A percentile compares a stretch with the other conserved stretches of the same genome.
Evolutionary conservation across 108 stramenopile genomes (phyloP).

Genomic region (Discostella pseudostelligera): DNA sequence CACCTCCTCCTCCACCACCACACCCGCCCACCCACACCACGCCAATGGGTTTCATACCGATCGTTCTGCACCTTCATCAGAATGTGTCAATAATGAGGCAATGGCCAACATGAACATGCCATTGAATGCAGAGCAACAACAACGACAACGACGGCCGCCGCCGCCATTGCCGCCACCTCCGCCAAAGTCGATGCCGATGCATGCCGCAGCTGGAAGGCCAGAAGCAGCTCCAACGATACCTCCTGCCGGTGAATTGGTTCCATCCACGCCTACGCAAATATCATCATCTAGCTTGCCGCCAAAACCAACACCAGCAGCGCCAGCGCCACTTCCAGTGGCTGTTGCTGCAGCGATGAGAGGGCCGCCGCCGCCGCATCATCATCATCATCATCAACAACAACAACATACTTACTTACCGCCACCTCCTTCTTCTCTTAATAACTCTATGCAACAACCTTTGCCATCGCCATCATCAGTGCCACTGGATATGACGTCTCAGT

Average conservation of each 20-base stretch:
- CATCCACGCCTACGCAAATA: too few relatives aligned
- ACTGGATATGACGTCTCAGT: not conserved
- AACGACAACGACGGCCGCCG: constrained; percentile 4
- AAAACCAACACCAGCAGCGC: too few relatives aligned
- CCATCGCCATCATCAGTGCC: not conserved
- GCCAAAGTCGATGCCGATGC: constrained; percentile 1
- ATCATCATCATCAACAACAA: not conserved
- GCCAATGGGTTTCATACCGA: not conserved
- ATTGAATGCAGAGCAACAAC: not conserved
- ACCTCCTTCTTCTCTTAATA: not conserved
- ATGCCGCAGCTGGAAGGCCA: too few relatives aligned
- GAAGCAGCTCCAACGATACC: too few relatives aligned
- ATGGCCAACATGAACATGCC: constrained; percentile 4
- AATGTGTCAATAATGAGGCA: not conserved
- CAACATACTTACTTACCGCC: not conserved
- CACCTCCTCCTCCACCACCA: not conserved
- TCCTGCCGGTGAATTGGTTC: too few relatives aligned
- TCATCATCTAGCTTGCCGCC: too few relatives aligned
- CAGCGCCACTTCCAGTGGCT: too few relatives aligned
- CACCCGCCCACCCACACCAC: not conserved
- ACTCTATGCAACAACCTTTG: constrained; percentile 1
- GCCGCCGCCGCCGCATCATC: not conserved
- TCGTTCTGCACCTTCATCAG: not conserved
- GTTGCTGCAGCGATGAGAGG: too few relatives aligned
- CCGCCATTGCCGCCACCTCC: not conserved